Base-by-base conservation (phyloP, 306 rosid species). In the Bauhinia variegata region DNA sequence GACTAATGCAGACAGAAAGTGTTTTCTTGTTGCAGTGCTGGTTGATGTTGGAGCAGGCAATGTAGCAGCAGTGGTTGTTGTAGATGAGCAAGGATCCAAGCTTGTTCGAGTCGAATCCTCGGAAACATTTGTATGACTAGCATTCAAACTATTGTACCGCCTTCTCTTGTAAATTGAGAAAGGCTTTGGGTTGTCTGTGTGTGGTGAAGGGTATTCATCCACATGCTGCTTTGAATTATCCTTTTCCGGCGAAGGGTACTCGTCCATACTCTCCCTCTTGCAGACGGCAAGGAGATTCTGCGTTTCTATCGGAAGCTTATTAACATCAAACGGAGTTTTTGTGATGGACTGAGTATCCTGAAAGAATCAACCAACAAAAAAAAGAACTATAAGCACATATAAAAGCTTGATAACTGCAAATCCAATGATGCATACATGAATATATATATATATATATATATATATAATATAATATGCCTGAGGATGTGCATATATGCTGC, bases 1-100 rank as follows among this genome's bases (percentile, higher is more conserved):
- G 75, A 90, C 99, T 71, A 95, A 75, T 32, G 96, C 91, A 30
- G 97, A 95, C 52, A 95, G 85, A 54, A 95, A 88, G 56, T 85
- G 91, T 59, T 85, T 88, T 10, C 83, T 90, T 0, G 80, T 82
- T 0, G 86, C 76, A 12, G 71, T n/a, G 31, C 43, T 78, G 15
- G 75, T 52, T 44, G 75, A 41, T 23, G 76, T 67, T 0, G 79
- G 50, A 6, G 80, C 33, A 0, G 68, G 72, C 59, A 79, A 58
- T 39, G 87, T 30, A 3, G 89, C 84, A 4, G 86, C 93, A 4
- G 86, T 85, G 28, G 95, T 87, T 48, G 86, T 83, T 50, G 86
- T 79, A 0, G 99, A 88, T 1, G 91, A 87, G 84, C 92, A 82
- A 3, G 67, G 95, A 68, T 87, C 99, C 68, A 86, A 92, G 38